Base-by-base conservation (phyloP, 306 rosid genomes). In the Herpetospermum pedunculosum region DNA sequence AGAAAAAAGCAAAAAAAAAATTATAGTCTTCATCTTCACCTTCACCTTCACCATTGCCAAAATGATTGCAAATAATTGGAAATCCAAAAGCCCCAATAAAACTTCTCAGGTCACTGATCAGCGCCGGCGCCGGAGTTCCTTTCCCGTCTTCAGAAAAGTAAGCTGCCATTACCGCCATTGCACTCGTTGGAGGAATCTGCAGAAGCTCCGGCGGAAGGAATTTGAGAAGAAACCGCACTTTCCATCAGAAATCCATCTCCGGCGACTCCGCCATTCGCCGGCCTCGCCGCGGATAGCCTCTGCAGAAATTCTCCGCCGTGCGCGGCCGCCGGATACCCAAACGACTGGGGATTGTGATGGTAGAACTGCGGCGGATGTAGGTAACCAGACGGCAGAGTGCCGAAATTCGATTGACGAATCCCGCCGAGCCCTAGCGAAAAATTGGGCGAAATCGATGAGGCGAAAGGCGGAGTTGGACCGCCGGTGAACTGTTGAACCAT, bases 401-500 rank as follows among this genome's bases (percentile, higher is more conserved):
- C 0, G 21, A 15, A 23, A 23, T 69, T 47, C 41, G 74, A 69
- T 44, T 46, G 74, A 44, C 41, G 64, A 72, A 37, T 34, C 34
- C 64, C 62, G 34, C 34, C 35, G 32, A 32, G 52, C 48, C 63
- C 63, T 49, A n/a, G 12, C 9, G 76, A 19, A 26, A 72, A 72
- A 72, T 49, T 53, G 64, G 76, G 30, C 4, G 76, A 52, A 53
- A 35, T 37, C 35, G 47, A 52, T 4, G 76, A 25, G 21, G 63
- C 12, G 76, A 34, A 49, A 35, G 76, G 64, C 30, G 60, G 19
- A 32, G 48, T 52, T 6, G 76, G 60, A 52, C 76, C 76, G 37
- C 70, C 78, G 3, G 78, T 75, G 71, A 58, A 75, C n/a, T 60
- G 71, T 19, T 58, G 78, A 41, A 75, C 78, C 78, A 75, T 75